phyloP scores from a whole-genome alignment of 768 basidiomycete species.

The Boletus eberwhitei region DNA sequence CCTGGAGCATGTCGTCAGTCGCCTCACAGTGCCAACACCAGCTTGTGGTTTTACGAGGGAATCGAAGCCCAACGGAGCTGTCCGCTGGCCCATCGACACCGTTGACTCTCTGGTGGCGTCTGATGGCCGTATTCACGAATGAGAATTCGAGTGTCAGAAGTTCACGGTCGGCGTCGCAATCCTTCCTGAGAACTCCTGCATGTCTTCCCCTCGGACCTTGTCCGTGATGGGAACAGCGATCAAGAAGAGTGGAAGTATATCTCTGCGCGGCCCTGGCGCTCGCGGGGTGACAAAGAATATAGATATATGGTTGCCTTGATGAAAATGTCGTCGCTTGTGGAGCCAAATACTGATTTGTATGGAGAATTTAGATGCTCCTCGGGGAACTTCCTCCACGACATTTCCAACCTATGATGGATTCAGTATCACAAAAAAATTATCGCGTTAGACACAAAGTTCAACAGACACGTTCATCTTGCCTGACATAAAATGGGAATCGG shows the following conservation, averaged over 20 bases:
- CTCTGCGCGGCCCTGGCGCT: conserved; percentile 67
- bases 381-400: conserved; percentile 1
- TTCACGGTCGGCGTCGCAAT: not conserved
- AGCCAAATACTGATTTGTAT: not conserved
- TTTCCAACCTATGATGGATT: conserved; percentile 2
- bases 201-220: conserved; percentile 4
- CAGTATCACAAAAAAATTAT: not conserved
- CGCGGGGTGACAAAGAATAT: conserved; percentile 34
- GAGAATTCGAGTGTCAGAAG: not conserved
- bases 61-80: not conserved
- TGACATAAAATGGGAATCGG: conserved; percentile 4
- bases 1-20: not conserved
- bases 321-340: not conserved
- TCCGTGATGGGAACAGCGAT: not conserved
- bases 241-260: conserved; percentile 86
- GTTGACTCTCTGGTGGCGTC: not conserved
- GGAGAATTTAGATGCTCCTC: conserved; percentile 5
- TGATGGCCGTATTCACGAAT: conserved; percentile 5
- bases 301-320: not conserved
- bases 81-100: not conserved
- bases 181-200: not conserved
- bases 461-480: conserved; percentile 4
- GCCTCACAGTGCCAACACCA: not conserved
- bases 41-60: not conserved
- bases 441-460: not conserved